Conservation (phyloP, 352 stramenopile species). For the Globisporangium canariense region DNA sequence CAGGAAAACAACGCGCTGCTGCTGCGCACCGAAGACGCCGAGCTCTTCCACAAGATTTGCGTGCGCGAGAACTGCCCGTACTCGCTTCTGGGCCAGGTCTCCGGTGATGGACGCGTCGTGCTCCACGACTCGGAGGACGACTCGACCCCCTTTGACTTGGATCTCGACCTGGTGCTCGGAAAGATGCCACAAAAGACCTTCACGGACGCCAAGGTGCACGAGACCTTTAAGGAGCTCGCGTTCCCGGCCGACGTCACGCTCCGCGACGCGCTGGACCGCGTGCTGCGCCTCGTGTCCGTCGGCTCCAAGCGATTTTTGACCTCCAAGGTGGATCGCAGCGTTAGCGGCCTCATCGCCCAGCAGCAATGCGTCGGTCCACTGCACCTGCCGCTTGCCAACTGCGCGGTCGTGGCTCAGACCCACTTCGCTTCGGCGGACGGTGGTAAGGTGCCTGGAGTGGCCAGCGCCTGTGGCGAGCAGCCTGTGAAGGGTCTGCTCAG, state of each 20-base stretch:
- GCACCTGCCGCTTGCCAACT: constrained; percentile 96
- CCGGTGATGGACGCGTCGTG: constrained; percentile 95
- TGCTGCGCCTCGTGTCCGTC: constrained; percentile 95
- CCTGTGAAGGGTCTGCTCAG: constrained; percentile 96
- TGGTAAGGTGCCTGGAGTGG: constrained; percentile 91
- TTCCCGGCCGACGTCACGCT: constrained; percentile 91
- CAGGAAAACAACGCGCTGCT: constrained; percentile 99
- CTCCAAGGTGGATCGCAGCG: constrained; percentile 96
- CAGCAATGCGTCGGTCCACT: constrained; percentile 99
- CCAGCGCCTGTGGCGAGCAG: constrained; percentile 96
- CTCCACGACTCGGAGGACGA: constrained; percentile 95
- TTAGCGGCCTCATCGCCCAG: constrained; percentile 97
- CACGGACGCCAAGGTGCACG: constrained; percentile 73
- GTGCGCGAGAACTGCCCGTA: constrained; percentile 97
- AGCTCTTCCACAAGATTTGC: constrained; percentile 94
- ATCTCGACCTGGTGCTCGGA: constrained; percentile 96
- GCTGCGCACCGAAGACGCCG: constrained; percentile 86
- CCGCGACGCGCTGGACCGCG: constrained; percentile 89
- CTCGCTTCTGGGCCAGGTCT: constrained; percentile 93
- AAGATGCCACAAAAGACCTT: constrained; percentile 99
- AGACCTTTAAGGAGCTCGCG: constrained; percentile 47
- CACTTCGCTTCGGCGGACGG: constrained; percentile 80
- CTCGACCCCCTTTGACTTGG: constrained; percentile 95
- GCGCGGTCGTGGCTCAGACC: constrained; percentile 95
- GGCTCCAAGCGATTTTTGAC: constrained; percentile 98